A percentile compares a stretch with the other conserved stretches of the same genome.
Evolutionary conservation across 2,329 filamentous ascomycete species (phyloP).

Genomic region (Rhytidhysteron rufulum): DNA sequence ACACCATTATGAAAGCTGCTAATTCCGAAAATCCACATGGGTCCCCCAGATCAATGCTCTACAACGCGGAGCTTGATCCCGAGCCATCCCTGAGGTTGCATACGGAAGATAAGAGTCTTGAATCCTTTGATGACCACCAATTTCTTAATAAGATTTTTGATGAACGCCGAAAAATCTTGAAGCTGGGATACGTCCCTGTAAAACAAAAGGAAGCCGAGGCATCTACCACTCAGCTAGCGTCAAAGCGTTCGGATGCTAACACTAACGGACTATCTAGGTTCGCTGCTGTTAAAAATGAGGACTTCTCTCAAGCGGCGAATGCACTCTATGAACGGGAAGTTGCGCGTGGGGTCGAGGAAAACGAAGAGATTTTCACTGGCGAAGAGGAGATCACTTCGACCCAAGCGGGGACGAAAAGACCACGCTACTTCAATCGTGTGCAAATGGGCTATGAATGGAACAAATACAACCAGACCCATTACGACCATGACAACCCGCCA

Average conservation of each 20-base stretch:
- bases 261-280: slow-evolving; percentile 63
- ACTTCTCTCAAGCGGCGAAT: slow-evolving; percentile 82
- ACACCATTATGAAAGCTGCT: slow-evolving; percentile 37
- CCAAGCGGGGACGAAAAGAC: slow-evolving; percentile 84
- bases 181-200: slow-evolving; percentile 65
- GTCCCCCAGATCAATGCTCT: slow-evolving; percentile 9
- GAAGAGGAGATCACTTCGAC: slow-evolving; percentile 73
- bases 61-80: slow-evolving; percentile 54
- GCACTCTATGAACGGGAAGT: slow-evolving; percentile 90
- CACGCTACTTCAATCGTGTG: slow-evolving; percentile 94
- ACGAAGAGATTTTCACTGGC: slow-evolving; percentile 91
- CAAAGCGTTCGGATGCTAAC: slow-evolving; percentile 40
- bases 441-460: slow-evolving; percentile 99
- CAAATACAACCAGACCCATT: slow-evolving; percentile 99
- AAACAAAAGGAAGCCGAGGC: slow-evolving; percentile 41
- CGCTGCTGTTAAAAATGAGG: slow-evolving; percentile 65
- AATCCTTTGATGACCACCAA: slow-evolving; percentile 54
- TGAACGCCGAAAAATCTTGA: slow-evolving; percentile 59
- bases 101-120: slow-evolving; percentile 59
- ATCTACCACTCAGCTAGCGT: slow-evolving; percentile 19
- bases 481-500: slow-evolving; percentile 96
- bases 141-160: slow-evolving; percentile 56
- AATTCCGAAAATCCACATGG: slow-evolving; percentile 4
- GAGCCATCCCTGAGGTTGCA: slow-evolving; percentile 63
- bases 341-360: slow-evolving; percentile 83